Base-by-base conservation (phyloP, 371 early-diverging fungal genomes). In the Synchytrium microbalum region DNA sequence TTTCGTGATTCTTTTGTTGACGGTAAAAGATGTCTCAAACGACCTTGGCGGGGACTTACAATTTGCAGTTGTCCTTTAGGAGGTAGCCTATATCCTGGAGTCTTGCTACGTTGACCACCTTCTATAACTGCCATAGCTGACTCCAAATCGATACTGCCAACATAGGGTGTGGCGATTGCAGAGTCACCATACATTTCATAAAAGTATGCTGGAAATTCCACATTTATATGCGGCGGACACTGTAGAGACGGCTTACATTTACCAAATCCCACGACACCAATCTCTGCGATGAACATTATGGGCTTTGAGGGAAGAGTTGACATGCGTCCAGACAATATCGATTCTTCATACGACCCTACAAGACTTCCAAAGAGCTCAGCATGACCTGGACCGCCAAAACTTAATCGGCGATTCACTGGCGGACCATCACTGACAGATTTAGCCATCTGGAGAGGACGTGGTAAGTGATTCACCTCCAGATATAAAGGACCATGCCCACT, bases 271-370 rank as follows among this genome's bases (percentile, higher is more conserved):
- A 89, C 70, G 1, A 84, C 88, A 1, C 90, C 88, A 27, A 92
- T 84, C 59, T 89, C 88, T 26, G 86, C 84, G 27, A 81, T 73
- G 62, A 91, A 91, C 0, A 76, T 72, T 55, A 92, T 79, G 1
- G 92, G 90, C 32, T 84, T 82, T 3, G 87, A 87, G 2, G 92
- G 90, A 38, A 86, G 70, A 0, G 88, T 81, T 3, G 90, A 89
- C 89, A 92, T 88, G 31, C 91, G 75, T 29, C 91, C 90, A n/a
- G 79, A 84, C 0, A 92, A 74, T 23, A 92, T 79, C 0, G 88
- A 88, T 66, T 92, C 69, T 64, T 91, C 91, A 66, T 89, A 91
- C 19, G 86, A 86, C 1, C 91, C 91, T 0, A 89, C 87, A 0
- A 91, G 71, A 8, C 79, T 73, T n/a, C 85, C 86, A 68, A 75